Evolutionary conservation across 2,329 filamentous ascomycete genomes (phyloP).

Genomic region (Penicillium digitatum): DNA sequence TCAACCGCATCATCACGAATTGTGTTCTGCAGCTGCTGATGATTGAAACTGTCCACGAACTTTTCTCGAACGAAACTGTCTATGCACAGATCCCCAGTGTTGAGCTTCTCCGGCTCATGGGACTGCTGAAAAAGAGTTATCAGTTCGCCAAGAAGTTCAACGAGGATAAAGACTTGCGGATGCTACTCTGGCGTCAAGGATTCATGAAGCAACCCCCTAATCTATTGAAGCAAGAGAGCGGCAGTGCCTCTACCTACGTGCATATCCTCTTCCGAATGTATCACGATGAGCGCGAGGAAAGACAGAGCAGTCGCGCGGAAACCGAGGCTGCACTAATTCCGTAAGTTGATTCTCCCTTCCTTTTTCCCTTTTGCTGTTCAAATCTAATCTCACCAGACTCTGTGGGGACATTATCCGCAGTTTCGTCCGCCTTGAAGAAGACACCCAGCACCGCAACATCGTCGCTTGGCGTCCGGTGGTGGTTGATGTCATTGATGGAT

Average conservation of each 20-base stretch:
- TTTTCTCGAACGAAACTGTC: slow-evolving; percentile 95
- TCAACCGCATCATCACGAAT: slow-evolving; percentile 98
- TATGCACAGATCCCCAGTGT: slow-evolving; percentile 87
- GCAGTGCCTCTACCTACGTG: slow-evolving; percentile 89
- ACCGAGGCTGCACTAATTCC: slow-evolving; percentile 91
- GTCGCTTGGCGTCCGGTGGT: slow-evolving; percentile 96
- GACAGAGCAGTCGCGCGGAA: slow-evolving; percentile 71
- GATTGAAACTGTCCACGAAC: slow-evolving; percentile 98
- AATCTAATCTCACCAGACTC: slow-evolving; percentile 46
- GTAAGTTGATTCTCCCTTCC: slow-evolving; percentile 36
- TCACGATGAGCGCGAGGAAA: slow-evolving; percentile 78
- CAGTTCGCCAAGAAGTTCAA: slow-evolving; percentile 97
- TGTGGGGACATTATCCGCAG: slow-evolving; percentile 90
- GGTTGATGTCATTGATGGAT: slow-evolving; percentile 92
- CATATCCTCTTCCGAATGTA: slow-evolving; percentile 97
- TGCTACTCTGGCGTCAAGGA: slow-evolving; percentile 90
- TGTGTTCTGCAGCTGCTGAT: slow-evolving; percentile 96
- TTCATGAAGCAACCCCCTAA: slow-evolving; percentile 99
- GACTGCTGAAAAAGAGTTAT: slow-evolving; percentile 89
- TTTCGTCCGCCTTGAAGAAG: slow-evolving; percentile 84
- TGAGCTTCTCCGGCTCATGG: slow-evolving; percentile 89
- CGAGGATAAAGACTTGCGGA: slow-evolving; percentile 90
- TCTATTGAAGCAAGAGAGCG: slow-evolving; percentile 91
- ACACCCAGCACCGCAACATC: slow-evolving; percentile 95
- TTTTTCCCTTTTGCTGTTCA: neutral